phyloP scores from a whole-genome alignment of 345 rosid genomes.

The Rhodamnia argentea region DNA sequence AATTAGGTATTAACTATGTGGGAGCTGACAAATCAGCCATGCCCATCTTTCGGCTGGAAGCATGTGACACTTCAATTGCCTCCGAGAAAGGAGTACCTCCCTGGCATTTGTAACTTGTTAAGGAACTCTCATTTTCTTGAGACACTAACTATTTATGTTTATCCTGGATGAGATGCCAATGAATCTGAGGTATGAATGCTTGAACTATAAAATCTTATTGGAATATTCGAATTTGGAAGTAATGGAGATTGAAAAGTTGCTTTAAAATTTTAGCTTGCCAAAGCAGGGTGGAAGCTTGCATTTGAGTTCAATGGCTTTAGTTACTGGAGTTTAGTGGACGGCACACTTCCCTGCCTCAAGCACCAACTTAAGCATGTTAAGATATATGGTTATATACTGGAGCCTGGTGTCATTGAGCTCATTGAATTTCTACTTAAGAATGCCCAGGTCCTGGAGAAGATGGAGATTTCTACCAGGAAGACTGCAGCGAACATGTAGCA shows the following conservation, averaged over 20 bases:
- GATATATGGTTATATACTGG: background rate
- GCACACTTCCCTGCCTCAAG: background rate
- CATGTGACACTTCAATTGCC: background rate
- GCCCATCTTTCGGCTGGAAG: background rate
- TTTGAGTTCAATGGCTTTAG: background rate
- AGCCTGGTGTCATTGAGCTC: background rate
- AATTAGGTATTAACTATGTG: background rate
- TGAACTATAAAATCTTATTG: background rate
- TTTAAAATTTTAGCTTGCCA: background rate
- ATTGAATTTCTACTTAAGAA: background rate
- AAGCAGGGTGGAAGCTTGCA: background rate
- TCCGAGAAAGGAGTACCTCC: too few species aligned
- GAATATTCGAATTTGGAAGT: too few species aligned
- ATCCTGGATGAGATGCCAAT: background rate
- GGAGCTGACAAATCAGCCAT: background rate
- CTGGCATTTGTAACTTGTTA: background rate
- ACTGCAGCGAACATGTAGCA: accelerated
- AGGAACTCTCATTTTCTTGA: background rate
- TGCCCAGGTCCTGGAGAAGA: background rate
- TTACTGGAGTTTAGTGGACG: background rate
- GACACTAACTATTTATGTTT: background rate
- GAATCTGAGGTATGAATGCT: background rate
- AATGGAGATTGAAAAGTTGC: background rate
- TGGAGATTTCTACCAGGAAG: constrained; percentile 1
- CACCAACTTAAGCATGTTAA: background rate